Conservation (phyloP, 306 rosid genomes). For the Aeschynomene evenia region DNA sequence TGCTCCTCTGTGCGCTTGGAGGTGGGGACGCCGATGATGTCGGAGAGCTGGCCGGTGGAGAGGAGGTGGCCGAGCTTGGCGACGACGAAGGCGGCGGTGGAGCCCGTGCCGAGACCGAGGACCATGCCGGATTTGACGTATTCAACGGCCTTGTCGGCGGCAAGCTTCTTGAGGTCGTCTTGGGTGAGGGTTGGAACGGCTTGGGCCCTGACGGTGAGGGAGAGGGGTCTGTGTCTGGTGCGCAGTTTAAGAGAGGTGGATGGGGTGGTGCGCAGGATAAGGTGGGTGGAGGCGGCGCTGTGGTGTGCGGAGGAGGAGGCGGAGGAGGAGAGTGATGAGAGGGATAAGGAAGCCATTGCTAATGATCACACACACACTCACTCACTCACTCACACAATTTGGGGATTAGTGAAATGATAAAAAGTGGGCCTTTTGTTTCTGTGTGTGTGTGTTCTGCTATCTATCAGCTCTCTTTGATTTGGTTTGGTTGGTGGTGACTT, state of each 20-base stretch:
- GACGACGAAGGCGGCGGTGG: slow-evolving; percentile 90
- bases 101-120: slow-evolving; percentile 89
- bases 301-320: slow-evolving; percentile 51
- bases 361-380: no score
- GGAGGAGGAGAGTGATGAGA: slow-evolving; percentile 53
- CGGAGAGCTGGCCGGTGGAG: slow-evolving; percentile 51
- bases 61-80: slow-evolving; percentile 70
- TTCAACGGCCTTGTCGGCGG: slow-evolving; percentile 86
- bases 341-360: slow-evolving; percentile 69
- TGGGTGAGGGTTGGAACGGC: slow-evolving; percentile 53
- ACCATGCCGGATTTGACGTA: slow-evolving; percentile 80
- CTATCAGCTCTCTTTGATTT: no score
- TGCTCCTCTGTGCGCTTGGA: slow-evolving; percentile 89
- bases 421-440: no score
- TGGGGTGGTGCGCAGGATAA: slow-evolving; percentile 47
- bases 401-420: no score
- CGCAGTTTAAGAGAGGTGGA: slow-evolving; percentile 43
- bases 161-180: slow-evolving; percentile 78
- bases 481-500: no score
- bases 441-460: no score
- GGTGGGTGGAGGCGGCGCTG: slow-evolving; percentile 47
- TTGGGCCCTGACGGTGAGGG: slow-evolving; percentile 51
- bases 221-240: slow-evolving; percentile 19
- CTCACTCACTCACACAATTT: no score
- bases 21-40: slow-evolving; percentile 77